These are phyloP conservation scores for Desmodesmus armatus DNA, from an alignment of 139 green algal genomes.

Conservation along the genomic window DNA sequence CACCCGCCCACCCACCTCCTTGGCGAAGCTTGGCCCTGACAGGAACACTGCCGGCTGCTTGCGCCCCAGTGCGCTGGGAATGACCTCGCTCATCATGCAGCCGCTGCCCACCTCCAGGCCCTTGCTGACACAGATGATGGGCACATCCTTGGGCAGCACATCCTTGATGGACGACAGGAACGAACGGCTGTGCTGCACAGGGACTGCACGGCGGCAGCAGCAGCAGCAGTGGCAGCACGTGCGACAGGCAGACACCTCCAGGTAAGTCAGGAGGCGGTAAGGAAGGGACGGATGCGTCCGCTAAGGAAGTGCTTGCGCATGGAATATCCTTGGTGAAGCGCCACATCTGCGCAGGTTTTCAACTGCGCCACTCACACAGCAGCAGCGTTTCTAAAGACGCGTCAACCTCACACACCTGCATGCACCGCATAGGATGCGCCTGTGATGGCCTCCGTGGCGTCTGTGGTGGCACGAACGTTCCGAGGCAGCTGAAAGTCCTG, in stretches of 20 bases:
- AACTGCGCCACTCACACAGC: too few relatives aligned
- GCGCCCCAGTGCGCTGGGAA: conserved; percentile 85
- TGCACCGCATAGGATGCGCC: conserved; percentile 83
- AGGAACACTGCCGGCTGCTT: conserved; percentile 92
- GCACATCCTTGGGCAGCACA: conserved; percentile 81
- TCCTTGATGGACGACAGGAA: conserved; percentile 87
- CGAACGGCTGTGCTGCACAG: conserved; percentile 88
- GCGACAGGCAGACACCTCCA: too few relatives aligned
- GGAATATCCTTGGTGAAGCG: too few relatives aligned
- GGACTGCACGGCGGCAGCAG: too few relatives aligned
- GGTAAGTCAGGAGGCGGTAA: too few relatives aligned
- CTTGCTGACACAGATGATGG: conserved; percentile 96
- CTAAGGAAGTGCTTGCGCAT: too few relatives aligned
- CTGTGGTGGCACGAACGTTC: conserved; percentile 90
- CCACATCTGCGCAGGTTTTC: too few relatives aligned
- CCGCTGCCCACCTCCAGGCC: conserved; percentile 79
- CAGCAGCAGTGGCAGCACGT: too few relatives aligned
- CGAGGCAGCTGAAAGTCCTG: conserved; percentile 83
- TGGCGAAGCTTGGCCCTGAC: conserved; percentile 94
- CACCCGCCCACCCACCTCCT: conserved; percentile 73
- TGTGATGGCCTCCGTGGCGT: conserved; percentile 76
- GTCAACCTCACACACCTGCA: too few relatives aligned
- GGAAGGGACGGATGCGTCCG: too few relatives aligned
- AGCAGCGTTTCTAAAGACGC: too few relatives aligned
- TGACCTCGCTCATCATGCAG: conserved; percentile 94